These are phyloP conservation scores for Medicago truncatula DNA, from an alignment of 306 rosid genomes.

Conservation along the genomic window MtrunA17r5.0-ANR NC_053049.1:16309001-16309500, in stretches of 20 bases:
- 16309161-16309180: background rate
- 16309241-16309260: slow-evolving; percentile 3
- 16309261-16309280: background rate
- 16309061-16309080: background rate
- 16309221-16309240: background rate
- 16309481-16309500: background rate
- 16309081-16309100: background rate
- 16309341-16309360: background rate
- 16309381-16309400: background rate
- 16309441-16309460: background rate
- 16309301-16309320: background rate
- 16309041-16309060: background rate
- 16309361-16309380: slow-evolving; percentile 3
- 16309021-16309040: background rate
- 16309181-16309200: background rate
- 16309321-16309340: background rate
- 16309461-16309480: too few species aligned
- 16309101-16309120: background rate
- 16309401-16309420: background rate
- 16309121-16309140: slow-evolving; percentile 1
- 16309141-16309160: background rate
- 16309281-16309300: slow-evolving; percentile 35
- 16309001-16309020: slow-evolving; percentile 3
- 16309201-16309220: background rate
- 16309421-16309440: background rate